These are phyloP conservation scores for Termitomyces sp. DNA, from an alignment of 768 basidiomycete genomes.

Conservation along the genomic window DNA sequence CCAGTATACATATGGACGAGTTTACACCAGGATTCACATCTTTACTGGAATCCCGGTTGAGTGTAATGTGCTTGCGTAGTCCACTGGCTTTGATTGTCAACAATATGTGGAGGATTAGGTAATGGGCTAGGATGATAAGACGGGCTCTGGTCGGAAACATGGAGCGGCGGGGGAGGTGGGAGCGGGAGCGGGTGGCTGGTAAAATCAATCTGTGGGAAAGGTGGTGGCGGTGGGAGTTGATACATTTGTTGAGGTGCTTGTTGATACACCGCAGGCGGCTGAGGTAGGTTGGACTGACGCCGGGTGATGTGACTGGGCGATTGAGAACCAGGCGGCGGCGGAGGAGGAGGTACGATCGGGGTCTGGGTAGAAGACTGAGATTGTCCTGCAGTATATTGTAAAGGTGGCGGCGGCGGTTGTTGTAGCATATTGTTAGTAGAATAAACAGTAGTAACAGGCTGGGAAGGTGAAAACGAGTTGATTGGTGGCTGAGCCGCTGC, in stretches of 20 bases:
- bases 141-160: neutral
- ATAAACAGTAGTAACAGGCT: constrained; percentile 18
- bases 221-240: constrained; percentile 31
- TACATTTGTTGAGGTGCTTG: constrained; percentile 21
- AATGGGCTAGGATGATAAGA: constrained; percentile 33
- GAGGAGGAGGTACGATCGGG: constrained; percentile 23
- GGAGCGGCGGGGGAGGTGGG: constrained; percentile 27
- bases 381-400: constrained; percentile 16
- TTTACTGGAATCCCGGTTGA: constrained; percentile 20
- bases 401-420: constrained; percentile 27
- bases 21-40: neutral
- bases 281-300: constrained; percentile 47
- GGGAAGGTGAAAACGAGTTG: constrained; percentile 22
- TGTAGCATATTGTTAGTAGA: constrained; percentile 21
- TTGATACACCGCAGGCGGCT: constrained; percentile 39
- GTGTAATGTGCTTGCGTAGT: constrained; percentile 20
- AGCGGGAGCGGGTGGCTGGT: constrained; percentile 25
- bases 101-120: constrained; percentile 32
- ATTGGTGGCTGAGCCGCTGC: constrained; percentile 16
- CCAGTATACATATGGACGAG: neutral
- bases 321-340: constrained; percentile 24
- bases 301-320: constrained; percentile 22
- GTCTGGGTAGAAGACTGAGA: constrained; percentile 11
- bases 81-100: constrained; percentile 32
- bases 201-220: constrained; percentile 24